Conservation (phyloP, 2,329 filamentous ascomycete species). For the Colletotrichum graminicola region DNA sequence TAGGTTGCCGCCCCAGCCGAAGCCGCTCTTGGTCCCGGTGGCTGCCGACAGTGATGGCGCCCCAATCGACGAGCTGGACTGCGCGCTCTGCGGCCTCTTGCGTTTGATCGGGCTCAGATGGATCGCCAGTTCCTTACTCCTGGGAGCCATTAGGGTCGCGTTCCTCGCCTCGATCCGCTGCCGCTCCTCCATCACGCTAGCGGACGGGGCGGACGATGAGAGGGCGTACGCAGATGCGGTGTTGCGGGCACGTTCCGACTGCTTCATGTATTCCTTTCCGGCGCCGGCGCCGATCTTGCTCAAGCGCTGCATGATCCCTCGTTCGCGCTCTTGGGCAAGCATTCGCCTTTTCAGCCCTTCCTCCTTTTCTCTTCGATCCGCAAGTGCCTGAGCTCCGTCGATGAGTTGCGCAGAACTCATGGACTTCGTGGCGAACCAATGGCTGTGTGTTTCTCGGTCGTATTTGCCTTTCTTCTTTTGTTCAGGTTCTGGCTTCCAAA, state of each 20-base stretch:
- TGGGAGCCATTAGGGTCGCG: slow-evolving; percentile 57
- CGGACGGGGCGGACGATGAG: slow-evolving; percentile 22
- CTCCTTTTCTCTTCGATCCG: slow-evolving; percentile 71
- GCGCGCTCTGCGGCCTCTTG: slow-evolving; percentile 67
- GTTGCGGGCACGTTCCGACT: slow-evolving; percentile 42
- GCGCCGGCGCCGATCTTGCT: slow-evolving; percentile 73
- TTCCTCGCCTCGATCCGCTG: slow-evolving; percentile 58
- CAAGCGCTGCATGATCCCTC: slow-evolving; percentile 77
- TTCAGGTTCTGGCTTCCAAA: slow-evolving; percentile 50
- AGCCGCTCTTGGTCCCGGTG: slow-evolving; percentile 47
- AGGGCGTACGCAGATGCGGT: slow-evolving; percentile 6
- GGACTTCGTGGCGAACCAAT: slow-evolving; percentile 65
- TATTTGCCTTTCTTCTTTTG: slow-evolving; percentile 59
- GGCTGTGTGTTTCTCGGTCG: slow-evolving; percentile 69
- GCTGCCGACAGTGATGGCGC: slow-evolving; percentile 41
- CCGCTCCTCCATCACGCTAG: slow-evolving; percentile 46
- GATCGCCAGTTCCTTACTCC: slow-evolving; percentile 59
- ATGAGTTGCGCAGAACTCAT: slow-evolving; percentile 72
- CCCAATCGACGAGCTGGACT: slow-evolving; percentile 50
- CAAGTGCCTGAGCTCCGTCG: slow-evolving; percentile 72
- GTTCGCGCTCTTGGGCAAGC: slow-evolving; percentile 77
- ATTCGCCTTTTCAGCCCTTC: slow-evolving; percentile 76
- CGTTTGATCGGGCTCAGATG: slow-evolving; percentile 72
- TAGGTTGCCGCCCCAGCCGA: slow-evolving; percentile 70
- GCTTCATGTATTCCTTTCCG: slow-evolving; percentile 78